These are phyloP conservation scores for Acacia confusa DNA, from an alignment of 306 rosid genomes.

Conservation along the genomic window DNA sequence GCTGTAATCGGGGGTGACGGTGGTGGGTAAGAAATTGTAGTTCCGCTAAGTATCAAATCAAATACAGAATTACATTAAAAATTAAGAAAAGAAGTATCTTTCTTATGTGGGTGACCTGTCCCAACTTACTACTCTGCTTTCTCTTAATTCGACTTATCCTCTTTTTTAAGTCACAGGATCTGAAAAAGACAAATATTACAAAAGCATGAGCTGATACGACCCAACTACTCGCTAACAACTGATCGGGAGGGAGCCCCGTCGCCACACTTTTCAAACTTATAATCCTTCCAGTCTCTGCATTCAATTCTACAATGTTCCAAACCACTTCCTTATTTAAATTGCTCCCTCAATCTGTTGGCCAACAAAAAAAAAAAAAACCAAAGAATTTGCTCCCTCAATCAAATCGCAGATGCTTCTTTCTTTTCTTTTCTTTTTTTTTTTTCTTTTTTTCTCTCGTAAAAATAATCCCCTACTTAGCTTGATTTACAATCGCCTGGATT, in stretches of 20 bases:
- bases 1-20: neutral
- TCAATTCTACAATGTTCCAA: conserved; percentile 5
- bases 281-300: conserved; percentile 9
- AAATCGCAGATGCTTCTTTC: neutral
- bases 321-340: neutral
- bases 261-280: neutral
- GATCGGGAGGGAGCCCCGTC: conserved; percentile 34
- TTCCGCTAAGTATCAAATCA: neutral
- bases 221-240: conserved; percentile 57
- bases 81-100: neutral
- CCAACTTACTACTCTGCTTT: conserved; percentile 38
- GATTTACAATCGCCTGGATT: neutral
- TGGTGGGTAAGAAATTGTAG: neutral
- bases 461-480: neutral
- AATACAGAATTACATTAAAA: neutral
- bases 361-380: no score
- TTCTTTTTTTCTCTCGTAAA: neutral
- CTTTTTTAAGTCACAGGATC: neutral
- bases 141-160: conserved; percentile 37
- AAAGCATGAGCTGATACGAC: conserved; percentile 51
- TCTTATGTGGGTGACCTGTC: conserved; percentile 38
- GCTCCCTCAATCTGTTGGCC: neutral
- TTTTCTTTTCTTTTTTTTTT: neutral
- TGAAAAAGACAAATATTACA: conserved; percentile 26
- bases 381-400: neutral